Conservation (phyloP, 345 rosid species). For the Stellera chamaejasme region DNA sequence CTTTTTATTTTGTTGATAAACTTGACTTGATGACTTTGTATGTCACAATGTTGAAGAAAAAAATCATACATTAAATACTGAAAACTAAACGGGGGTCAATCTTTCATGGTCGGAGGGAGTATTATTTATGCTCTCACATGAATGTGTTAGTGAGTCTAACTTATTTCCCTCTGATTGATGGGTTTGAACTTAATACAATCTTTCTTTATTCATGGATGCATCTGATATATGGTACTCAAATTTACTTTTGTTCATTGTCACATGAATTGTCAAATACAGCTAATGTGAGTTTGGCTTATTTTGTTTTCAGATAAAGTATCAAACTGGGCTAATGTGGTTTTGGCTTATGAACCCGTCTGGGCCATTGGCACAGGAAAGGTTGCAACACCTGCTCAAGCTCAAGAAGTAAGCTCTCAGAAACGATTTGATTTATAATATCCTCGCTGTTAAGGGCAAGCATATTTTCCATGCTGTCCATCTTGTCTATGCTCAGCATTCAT, state of each 20-base stretch:
- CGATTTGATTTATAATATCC: too few species aligned
- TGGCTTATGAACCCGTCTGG: conserved; percentile 85
- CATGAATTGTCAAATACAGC: conserved; percentile 42
- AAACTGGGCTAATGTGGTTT: conserved; percentile 49
- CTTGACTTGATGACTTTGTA: too few species aligned
- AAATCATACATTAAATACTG: too few species aligned
- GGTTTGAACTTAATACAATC: neutral
- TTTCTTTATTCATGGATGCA: neutral
- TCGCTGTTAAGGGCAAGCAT: neutral
- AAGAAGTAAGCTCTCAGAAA: conserved; percentile 36
- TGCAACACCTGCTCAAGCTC: conserved; percentile 75
- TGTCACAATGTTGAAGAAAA: too few species aligned
- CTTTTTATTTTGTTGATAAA: too few species aligned
- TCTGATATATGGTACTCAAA: neutral
- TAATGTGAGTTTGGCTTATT: conserved; percentile 54
- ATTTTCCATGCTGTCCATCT: neutral
- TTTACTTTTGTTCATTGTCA: conserved; percentile 19
- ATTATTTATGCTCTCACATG: conserved; percentile 2
- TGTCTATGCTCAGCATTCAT: neutral
- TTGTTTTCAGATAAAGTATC: conserved; percentile 36
- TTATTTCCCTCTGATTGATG: neutral
- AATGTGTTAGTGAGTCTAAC: neutral
- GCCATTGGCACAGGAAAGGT: conserved; percentile 85
- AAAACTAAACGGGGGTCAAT: too few species aligned
- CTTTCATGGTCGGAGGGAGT: too few species aligned